These are phyloP conservation scores for Polytrichum formosum DNA, from an alignment of 225 moss, liverwort and hornwort genomes.

Conservation along the genomic window DNA sequence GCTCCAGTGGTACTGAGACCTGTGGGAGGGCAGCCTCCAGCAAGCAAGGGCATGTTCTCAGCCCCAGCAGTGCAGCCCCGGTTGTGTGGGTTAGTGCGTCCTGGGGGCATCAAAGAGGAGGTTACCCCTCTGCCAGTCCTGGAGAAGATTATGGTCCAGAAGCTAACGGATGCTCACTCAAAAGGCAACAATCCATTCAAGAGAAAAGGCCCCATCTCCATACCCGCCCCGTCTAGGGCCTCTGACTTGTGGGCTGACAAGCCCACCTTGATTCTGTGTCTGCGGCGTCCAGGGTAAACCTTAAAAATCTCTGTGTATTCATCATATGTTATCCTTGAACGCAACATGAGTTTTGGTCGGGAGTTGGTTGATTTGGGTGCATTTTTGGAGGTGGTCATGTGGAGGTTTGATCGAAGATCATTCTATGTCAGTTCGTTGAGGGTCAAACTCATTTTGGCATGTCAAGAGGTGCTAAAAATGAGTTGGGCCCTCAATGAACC, in stretches of 20 bases:
- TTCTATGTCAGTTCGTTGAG: too few species aligned
- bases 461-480: too few species aligned
- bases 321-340: too few species aligned
- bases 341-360: background rate
- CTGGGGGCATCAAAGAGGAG: slow-evolving; percentile 32
- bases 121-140: slow-evolving; percentile 67
- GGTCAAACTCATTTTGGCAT: too few species aligned
- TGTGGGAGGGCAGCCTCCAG: background rate
- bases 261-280: slow-evolving; percentile 70
- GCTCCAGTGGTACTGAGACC: slow-evolving; percentile 18
- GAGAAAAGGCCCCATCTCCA: slow-evolving; percentile 38
- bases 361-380: background rate
- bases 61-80: slow-evolving; percentile 36
- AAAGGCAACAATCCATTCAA: slow-evolving; percentile 53
- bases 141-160: slow-evolving; percentile 66
- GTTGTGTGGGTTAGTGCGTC: slow-evolving; percentile 65
- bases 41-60: slow-evolving; percentile 55
- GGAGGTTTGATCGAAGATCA: background rate
- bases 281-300: slow-evolving; percentile 86
- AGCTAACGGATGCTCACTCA: slow-evolving; percentile 61
- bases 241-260: slow-evolving; percentile 70
- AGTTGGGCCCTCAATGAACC: too few species aligned
- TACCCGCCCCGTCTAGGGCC: slow-evolving; percentile 59
- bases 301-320: too few species aligned
- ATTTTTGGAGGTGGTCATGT: background rate